These are phyloP conservation scores for Centaurea solstitialis DNA, from an alignment of 129 eudicot genomes.

Conservation along the genomic window DNA sequence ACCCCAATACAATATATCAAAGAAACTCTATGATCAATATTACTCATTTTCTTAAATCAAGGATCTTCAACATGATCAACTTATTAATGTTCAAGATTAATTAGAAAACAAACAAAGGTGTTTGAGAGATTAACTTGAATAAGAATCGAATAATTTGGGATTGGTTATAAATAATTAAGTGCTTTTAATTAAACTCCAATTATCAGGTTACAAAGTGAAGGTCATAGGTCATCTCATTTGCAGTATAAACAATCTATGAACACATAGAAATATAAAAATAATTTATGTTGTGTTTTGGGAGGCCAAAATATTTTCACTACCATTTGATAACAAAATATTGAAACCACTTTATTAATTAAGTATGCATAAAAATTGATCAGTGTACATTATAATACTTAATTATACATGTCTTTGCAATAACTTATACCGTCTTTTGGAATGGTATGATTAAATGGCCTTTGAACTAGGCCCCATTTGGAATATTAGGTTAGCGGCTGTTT, in stretches of 20 bases:
- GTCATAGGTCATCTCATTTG: background rate
- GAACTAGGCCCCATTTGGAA: too few relatives aligned
- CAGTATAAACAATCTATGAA: background rate
- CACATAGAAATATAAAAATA: background rate
- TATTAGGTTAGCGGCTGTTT: too few relatives aligned
- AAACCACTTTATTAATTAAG: background rate
- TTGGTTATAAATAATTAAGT: background rate
- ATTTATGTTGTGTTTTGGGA: too few relatives aligned
- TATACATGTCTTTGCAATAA: too few relatives aligned
- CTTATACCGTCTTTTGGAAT: too few relatives aligned
- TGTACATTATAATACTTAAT: too few relatives aligned
- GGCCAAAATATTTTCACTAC: too few relatives aligned
- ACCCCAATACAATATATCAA: background rate
- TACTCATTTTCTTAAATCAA: background rate
- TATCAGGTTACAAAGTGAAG: background rate
- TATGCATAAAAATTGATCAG: background rate
- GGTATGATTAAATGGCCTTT: too few relatives aligned
- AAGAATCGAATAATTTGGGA: background rate
- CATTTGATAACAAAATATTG: background rate
- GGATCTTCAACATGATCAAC: background rate
- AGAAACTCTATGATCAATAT: background rate
- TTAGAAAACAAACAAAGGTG: background rate
- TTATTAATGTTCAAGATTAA: background rate
- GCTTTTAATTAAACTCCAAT: too few relatives aligned
- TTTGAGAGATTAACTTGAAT: background rate